These are phyloP conservation scores for Lyophyllum shimeji DNA, from an alignment of 768 basidiomycete species.

Conservation along the genomic window DNA sequence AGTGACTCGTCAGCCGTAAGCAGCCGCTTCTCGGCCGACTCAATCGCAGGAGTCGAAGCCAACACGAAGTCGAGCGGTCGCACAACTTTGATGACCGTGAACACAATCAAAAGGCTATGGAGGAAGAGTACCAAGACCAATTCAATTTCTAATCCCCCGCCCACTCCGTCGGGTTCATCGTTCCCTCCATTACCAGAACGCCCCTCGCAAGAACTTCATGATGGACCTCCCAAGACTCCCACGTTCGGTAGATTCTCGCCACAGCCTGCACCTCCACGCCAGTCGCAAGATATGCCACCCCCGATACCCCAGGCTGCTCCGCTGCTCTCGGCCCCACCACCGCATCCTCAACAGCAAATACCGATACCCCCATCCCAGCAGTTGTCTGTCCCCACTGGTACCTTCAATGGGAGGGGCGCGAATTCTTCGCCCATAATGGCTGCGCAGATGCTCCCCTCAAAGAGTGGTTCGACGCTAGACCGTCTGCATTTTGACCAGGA, in stretches of 20 bases:
- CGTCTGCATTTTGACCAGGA: conserved; percentile 73
- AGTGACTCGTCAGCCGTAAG: conserved; percentile 39
- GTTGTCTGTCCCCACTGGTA: conserved; percentile 14
- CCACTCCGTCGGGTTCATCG: conserved; percentile 33
- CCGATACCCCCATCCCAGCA: conserved; percentile 5
- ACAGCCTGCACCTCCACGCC: conserved; percentile 12
- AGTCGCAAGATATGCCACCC: conserved; percentile 25
- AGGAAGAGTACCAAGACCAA: conserved; percentile 65
- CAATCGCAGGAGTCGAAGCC: conserved; percentile 42
- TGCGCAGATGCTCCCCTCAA: conserved; percentile 37
- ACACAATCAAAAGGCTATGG: conserved; percentile 75
- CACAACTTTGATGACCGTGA: conserved; percentile 69
- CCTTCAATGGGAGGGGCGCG: conserved; percentile 14
- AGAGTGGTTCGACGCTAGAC: conserved; percentile 34
- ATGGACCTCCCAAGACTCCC: conserved; percentile 33
- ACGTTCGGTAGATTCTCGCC: conserved; percentile 27
- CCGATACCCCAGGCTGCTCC: conserved; percentile 12
- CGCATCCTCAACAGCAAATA: conserved; percentile 4
- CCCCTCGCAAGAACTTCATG: conserved; percentile 35
- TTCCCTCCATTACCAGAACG: conserved; percentile 33
- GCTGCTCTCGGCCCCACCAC: conserved; percentile 19
- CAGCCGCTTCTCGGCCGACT: conserved; percentile 81
- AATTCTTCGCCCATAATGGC: conserved; percentile 38
- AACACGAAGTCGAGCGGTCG: conserved; percentile 32
- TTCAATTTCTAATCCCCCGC: conserved; percentile 44